Conservation (phyloP, 345 rosid species). For the Schrenkiella parvula region DNA sequence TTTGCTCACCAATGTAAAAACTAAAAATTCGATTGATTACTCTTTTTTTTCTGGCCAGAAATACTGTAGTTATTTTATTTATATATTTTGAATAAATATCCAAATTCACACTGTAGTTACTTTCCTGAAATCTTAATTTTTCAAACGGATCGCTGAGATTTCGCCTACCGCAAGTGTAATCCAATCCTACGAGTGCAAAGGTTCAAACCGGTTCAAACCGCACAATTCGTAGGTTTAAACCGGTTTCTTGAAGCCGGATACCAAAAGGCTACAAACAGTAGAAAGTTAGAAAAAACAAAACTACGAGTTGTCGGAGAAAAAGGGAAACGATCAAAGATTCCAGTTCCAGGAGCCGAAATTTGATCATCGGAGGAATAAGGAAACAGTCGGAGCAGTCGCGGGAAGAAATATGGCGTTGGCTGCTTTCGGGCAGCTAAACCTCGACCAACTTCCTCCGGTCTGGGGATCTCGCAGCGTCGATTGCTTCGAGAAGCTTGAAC, state of each 20-base stretch:
- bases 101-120: too few relatives aligned
- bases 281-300: not conserved
- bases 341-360: not conserved
- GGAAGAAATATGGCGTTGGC: constrained; percentile 47
- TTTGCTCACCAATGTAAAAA: not conserved
- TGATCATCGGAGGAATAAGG: not conserved
- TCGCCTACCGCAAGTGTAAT: not conserved
- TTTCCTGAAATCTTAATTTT: not conserved
- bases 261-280: not conserved
- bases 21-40: not conserved
- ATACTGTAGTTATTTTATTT: not conserved
- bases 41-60: not conserved
- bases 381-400: not conserved
- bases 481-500: constrained; percentile 79
- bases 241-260: not conserved
- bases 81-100: too few relatives aligned
- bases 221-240: not conserved
- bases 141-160: not conserved
- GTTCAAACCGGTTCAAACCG: constrained; percentile 11
- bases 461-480: constrained; percentile 84
- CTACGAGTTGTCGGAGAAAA: not conserved
- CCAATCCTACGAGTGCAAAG: not conserved
- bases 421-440: constrained; percentile 52
- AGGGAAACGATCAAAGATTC: not conserved
- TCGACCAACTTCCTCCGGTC: constrained; percentile 51